A percentile compares a stretch with the other conserved stretches of the same genome.
These are phyloP conservation scores for Paramecium sexaurelia DNA, from an alignment of 73 alveolate species.

Conservation along the genomic window DNA sequence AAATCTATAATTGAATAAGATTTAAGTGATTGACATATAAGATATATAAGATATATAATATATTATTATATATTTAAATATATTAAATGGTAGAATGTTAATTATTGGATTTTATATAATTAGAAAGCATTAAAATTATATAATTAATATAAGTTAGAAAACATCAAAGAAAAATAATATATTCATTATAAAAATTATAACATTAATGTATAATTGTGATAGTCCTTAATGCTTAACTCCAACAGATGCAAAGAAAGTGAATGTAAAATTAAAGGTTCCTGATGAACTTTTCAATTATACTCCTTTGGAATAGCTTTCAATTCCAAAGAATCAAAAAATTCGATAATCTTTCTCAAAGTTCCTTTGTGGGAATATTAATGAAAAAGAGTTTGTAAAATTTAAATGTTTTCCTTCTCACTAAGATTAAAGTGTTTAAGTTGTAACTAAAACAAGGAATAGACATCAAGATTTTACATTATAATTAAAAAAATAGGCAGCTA, in stretches of 20 bases:
- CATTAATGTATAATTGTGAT: background rate
- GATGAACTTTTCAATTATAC: background rate
- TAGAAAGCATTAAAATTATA: too few relatives aligned
- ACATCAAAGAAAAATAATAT: too few relatives aligned
- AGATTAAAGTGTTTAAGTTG: background rate
- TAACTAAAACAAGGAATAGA: background rate
- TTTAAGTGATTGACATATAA: too few relatives aligned
- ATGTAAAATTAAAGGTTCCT: background rate
- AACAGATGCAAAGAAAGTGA: background rate
- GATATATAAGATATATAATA: too few relatives aligned
- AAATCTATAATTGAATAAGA: too few relatives aligned
- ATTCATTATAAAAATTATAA: background rate
- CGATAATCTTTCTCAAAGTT: background rate
- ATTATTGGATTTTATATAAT: too few relatives aligned
- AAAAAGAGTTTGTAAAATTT: background rate
- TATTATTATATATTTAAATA: too few relatives aligned
- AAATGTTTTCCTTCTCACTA: background rate
- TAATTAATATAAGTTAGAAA: too few relatives aligned
- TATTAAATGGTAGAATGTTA: too few relatives aligned
- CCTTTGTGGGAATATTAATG: background rate
- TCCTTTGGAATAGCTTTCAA: background rate
- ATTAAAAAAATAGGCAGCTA: background rate
- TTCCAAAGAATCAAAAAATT: background rate
- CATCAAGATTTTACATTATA: background rate
- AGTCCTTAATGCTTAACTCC: background rate